Evolutionary conservation across 768 basidiomycete genomes (phyloP).

Genomic region (Megacollybia marginata): DNA sequence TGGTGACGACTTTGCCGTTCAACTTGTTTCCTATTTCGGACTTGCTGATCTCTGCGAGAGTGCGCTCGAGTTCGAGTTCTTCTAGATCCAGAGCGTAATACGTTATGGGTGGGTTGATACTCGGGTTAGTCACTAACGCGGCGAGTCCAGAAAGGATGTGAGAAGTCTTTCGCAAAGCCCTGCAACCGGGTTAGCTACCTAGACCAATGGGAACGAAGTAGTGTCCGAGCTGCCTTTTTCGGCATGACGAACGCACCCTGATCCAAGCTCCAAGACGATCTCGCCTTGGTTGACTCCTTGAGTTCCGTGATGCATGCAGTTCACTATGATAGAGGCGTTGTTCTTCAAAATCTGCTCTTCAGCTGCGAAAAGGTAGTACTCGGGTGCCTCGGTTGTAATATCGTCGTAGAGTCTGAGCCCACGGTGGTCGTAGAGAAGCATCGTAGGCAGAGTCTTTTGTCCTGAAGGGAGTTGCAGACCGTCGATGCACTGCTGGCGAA

Average conservation of each 20-base stretch:
- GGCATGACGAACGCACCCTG: constrained; percentile 61
- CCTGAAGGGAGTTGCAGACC: constrained; percentile 51
- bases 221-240: constrained; percentile 5
- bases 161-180: constrained; percentile 84
- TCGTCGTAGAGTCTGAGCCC: constrained; percentile 84
- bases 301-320: constrained; percentile 51
- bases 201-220: not conserved
- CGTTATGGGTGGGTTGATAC: constrained; percentile 45
- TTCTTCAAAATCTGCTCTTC: constrained; percentile 80
- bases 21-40: constrained; percentile 59
- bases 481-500: constrained; percentile 22
- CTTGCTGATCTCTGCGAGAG: constrained; percentile 56
- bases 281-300: constrained; percentile 32
- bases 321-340: constrained; percentile 69
- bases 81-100: constrained; percentile 96
- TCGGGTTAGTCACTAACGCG: constrained; percentile 31
- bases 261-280: constrained; percentile 84
- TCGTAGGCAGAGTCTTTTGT: constrained; percentile 65
- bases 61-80: constrained; percentile 74
- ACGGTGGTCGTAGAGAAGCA: constrained; percentile 79
- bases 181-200: constrained; percentile 18
- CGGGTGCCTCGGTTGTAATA: constrained; percentile 68
- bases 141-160: constrained; percentile 72
- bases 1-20: constrained; percentile 65
- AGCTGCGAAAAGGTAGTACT: constrained; percentile 88